A percentile compares a stretch with the other conserved stretches of the same genome.
These are phyloP conservation scores for Arabidopsis thaliana DNA, from an alignment of 345 rosid genomes.

Conservation along the genomic window TAIR10.1 NC_003070.9:24005501-24006000, in stretches of 20 bases:
- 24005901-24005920: constrained; percentile 21
- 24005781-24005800: constrained; percentile 34
- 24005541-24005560: constrained; percentile 28
- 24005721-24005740: constrained; percentile 25
- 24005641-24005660: constrained; percentile 10
- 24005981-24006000: constrained; percentile 18
- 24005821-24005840: constrained; percentile 32
- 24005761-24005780: constrained; percentile 16
- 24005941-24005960: constrained; percentile 18
- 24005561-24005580: not conserved
- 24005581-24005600: constrained; percentile 20
- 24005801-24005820: constrained; percentile 36
- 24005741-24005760: not conserved
- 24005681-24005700: constrained; percentile 21
- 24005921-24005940: not conserved
- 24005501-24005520: constrained; percentile 21
- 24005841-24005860: not conserved
- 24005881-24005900: constrained; percentile 7
- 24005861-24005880: constrained; percentile 28
- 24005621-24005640: constrained; percentile 8
- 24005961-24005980: constrained; percentile 6
- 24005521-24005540: constrained; percentile 13
- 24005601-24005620: not conserved
- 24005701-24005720: constrained; percentile 25
- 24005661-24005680: constrained; percentile 41